Conservation (phyloP, 2,329 filamentous ascomycete genomes). For the Tolypocladium nubicola region DNA sequence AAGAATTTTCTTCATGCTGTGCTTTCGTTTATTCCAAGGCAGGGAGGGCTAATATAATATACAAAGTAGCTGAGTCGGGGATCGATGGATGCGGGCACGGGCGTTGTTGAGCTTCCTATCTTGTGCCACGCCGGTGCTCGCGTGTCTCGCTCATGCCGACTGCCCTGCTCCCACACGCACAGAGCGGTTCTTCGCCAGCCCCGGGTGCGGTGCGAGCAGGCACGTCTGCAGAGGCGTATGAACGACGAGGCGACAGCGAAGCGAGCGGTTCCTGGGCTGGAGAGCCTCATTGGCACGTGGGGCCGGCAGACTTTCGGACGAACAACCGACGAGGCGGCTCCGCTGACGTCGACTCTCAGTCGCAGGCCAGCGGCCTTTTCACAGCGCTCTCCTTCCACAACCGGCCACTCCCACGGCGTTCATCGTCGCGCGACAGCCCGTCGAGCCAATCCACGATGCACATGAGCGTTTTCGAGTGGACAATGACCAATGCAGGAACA, state of each 20-base stretch:
- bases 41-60: background rate
- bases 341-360: background rate
- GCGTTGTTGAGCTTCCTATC: background rate
- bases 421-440: background rate
- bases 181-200: too few species aligned
- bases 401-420: background rate
- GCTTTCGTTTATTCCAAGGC: background rate
- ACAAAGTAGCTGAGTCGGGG: background rate
- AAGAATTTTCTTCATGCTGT: background rate
- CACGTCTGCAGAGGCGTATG: background rate
- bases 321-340: background rate
- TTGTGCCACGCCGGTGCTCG: background rate
- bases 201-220: background rate
- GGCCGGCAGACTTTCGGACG: background rate
- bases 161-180: background rate
- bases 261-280: background rate
- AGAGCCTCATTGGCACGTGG: background rate
- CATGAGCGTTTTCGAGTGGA: background rate
- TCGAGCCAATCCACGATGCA: background rate
- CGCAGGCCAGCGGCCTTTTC: background rate
- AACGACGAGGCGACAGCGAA: background rate
- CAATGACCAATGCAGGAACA: slow-evolving; percentile 16
- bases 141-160: background rate
- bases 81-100: background rate
- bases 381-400: too few species aligned